Conservation (phyloP, 257 asterid species). For the Solanum sitiens region DNA sequence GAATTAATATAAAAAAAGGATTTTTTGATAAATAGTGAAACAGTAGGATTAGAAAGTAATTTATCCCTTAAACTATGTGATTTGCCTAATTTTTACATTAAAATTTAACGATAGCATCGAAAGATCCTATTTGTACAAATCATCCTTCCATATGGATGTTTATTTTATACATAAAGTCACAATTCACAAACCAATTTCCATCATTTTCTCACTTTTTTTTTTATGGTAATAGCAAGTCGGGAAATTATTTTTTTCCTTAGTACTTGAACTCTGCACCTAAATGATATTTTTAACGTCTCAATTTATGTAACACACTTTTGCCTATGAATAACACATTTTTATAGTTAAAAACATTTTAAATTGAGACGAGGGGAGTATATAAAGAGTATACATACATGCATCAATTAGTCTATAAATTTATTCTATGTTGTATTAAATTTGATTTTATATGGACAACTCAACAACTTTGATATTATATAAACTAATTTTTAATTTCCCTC, state of each 20-base stretch:
- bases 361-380: background rate
- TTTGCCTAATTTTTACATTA: too few species aligned
- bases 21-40: too few species aligned
- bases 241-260: background rate
- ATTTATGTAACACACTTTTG: rapidly evolving
- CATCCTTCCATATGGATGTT: background rate
- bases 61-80: too few species aligned
- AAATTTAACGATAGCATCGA: background rate
- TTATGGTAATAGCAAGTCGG: background rate
- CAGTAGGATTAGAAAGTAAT: too few species aligned
- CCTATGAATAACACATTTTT: background rate
- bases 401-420: background rate
- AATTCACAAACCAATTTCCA: too few species aligned
- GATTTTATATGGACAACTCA: background rate
- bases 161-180: too few species aligned
- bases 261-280: background rate
- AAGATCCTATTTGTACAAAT: background rate
- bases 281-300: background rate
- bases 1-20: too few species aligned
- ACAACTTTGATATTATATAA: background rate
- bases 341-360: background rate
- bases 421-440: background rate
- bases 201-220: too few species aligned
- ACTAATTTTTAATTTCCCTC: background rate
- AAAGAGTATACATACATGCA: background rate